Conservation (phyloP, 306 rosid species). For the Malus fusca region DNA sequence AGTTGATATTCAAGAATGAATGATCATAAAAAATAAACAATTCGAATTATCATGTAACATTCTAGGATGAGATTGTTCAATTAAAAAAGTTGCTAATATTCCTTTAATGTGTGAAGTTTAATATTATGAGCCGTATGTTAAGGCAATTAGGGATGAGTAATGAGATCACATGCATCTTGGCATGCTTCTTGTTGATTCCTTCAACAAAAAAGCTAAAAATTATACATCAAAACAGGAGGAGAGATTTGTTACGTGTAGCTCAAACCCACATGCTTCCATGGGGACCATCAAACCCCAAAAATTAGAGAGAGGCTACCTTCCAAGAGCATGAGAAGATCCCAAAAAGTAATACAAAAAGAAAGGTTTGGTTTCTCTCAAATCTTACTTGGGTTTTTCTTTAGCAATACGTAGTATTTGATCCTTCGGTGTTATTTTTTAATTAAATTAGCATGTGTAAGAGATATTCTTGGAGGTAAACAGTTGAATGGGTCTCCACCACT, state of each 20-base stretch:
- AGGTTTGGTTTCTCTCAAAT: slow-evolving; percentile 25
- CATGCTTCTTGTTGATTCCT: slow-evolving; percentile 55
- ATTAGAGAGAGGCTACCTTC: slow-evolving; percentile 28
- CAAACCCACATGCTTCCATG: slow-evolving; percentile 65
- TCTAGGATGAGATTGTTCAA: neutral
- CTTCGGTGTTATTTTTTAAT: no score
- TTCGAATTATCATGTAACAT: no score
- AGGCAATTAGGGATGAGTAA: slow-evolving; percentile 34
- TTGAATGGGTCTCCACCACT: no score
- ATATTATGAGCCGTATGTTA: slow-evolving; percentile 1
- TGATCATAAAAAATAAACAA: neutral
- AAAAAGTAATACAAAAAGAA: slow-evolving; percentile 53
- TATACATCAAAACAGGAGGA: slow-evolving; percentile 29
- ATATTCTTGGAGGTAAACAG: no score
- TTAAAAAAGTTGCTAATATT: neutral
- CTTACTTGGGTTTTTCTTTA: neutral
- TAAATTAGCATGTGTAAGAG: no score
- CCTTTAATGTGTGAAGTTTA: no score
- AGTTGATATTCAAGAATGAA: no score
- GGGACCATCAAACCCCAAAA: slow-evolving; percentile 55
- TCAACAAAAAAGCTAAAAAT: slow-evolving; percentile 39
- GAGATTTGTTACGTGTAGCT: slow-evolving; percentile 13
- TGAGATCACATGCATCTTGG: slow-evolving; percentile 67
- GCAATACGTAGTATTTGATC: no score
- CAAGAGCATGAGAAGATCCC: slow-evolving; percentile 71